Base-by-base conservation (phyloP, 2,329 filamentous ascomycete species). In the Trichoderma simmonsii region DNA sequence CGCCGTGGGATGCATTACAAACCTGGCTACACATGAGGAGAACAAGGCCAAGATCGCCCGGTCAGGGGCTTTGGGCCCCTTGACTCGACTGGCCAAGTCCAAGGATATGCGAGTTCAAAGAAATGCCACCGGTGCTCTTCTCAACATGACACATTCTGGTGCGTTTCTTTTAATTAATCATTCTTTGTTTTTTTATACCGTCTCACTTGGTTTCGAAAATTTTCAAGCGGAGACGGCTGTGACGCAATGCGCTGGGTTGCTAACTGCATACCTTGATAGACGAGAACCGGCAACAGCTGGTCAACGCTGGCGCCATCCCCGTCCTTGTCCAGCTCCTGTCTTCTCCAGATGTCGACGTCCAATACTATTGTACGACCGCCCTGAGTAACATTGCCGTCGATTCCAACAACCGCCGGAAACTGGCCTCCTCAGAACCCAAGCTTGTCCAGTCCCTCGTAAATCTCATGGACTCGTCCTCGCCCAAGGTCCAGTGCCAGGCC, bases 141-240 rank as follows among this genome's bases (percentile, higher is more conserved):
- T 99, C 75, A 99, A 99, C 83, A 99, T 99, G 96, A 99, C 96
- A 77, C 96, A 99, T 85, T 98, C 95, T 75, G 94, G 94, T 97
- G 89, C 73, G 88, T 77, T 32, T 11, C 8, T 4, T 28, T 26
- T 30, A 5, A 24, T 54, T 9, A 12, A 14, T 8, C 51, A 12
- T 26, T 80, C 30, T 57, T 57, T 28, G 21, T 14, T 51, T 51
- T 51, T 51, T 34, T 51, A 36, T 24, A 24, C n/a, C 48, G 9
- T 12, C n/a, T 54, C 48, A 24, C 48, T 24, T 54, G n/a, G 11
- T 28, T 14, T 43, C 9, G 21, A 12, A 26, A 18, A 51, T 26
- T 26, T 61, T n/a, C 39, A 18, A 39, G 18, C 18, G 2, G 21
- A 57, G 12, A 11, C 21, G 24, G 15, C 8, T n/a, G 64, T 39